Base-by-base conservation (phyloP, 1,284 basidiomycete genomes). In the Tausonia pullulans region DNA sequence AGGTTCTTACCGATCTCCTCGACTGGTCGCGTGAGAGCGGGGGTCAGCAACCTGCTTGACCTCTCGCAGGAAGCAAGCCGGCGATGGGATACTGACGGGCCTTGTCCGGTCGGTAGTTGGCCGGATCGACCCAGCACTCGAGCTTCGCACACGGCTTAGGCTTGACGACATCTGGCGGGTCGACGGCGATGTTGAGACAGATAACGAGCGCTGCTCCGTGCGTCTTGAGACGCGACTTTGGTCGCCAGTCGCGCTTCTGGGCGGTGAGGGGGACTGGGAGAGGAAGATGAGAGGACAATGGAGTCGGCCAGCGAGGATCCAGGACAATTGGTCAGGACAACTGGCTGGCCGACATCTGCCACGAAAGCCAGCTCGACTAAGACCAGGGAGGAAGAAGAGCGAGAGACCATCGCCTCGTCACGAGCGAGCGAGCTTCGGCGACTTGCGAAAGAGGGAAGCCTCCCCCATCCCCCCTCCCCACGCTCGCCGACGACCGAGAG, bases 51-150 rank as follows among this genome's bases (percentile, higher is more conserved):
- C 48, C 48, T 49, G 14, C 8, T 49, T 14, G 14, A 14, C 48
- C 48, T 49, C 14, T 9, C 48, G 55, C 41, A 16, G 55, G 4
- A 45, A 43, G 55, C 43, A n/a, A 8, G 55, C n/a, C 14, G 27
- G 16, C 41, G 43, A 9, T 7, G 55, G 45, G 27, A 13, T 13
- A 65, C 64, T 48, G 4, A 65, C 64, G 80, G 53, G 91, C 93
- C 74, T 95, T 95, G 67, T 87, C 84, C 1, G 87, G 87, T 39
- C 87, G 88, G 79, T 93, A 83, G 43, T 86, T 87, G 68, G 88
- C 87, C 2, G 95, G 95, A 77, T 98, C 95, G 54, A 98, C 89
- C 95, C 95, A 98, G 70, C 92, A 94, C 76, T 98, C 95, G 61
- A 97, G 81, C 61, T 89, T 87, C 0, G 95, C 93, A 72, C 92